Conservation (phyloP, 116 monocot genomes). For the Posidonia oceanica region DNA sequence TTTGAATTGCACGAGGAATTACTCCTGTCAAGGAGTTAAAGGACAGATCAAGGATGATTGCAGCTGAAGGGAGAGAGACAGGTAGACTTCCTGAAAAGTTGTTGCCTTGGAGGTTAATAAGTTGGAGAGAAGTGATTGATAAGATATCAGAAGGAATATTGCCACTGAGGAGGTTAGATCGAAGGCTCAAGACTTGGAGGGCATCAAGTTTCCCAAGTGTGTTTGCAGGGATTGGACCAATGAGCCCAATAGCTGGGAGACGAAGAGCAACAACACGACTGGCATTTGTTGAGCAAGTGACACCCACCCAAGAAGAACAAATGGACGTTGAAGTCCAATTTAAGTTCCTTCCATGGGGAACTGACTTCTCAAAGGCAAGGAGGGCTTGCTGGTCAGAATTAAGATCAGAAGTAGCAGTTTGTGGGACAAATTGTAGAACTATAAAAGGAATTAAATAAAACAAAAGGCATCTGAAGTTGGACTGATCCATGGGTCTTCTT, state of each 20-base stretch:
- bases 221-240: constrained; percentile 61
- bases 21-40: constrained; percentile 64
- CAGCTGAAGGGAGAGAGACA: constrained; percentile 28
- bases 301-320: constrained; percentile 78
- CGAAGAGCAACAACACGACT: constrained; percentile 59
- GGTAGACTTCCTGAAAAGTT: constrained; percentile 67
- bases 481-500: constrained; percentile 19
- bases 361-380: constrained; percentile 39
- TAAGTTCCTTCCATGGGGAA: constrained; percentile 63
- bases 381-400: constrained; percentile 70
- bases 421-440: constrained; percentile 20
- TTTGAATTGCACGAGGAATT: constrained; percentile 47
- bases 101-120: constrained; percentile 74
- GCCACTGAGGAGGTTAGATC: constrained; percentile 58
- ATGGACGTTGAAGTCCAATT: constrained; percentile 59
- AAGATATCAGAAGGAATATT: constrained; percentile 58
- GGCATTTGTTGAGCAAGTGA: constrained; percentile 39
- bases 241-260: constrained; percentile 64
- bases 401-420: constrained; percentile 34
- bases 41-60: constrained; percentile 65
- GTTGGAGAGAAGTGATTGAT: constrained; percentile 53
- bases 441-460: constrained; percentile 13
- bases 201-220: constrained; percentile 84
- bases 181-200: constrained; percentile 66
- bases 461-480: background rate